phyloP scores from a whole-genome alignment of 768 basidiomycete species.

The Phlebiopsis gigantea region DNA sequence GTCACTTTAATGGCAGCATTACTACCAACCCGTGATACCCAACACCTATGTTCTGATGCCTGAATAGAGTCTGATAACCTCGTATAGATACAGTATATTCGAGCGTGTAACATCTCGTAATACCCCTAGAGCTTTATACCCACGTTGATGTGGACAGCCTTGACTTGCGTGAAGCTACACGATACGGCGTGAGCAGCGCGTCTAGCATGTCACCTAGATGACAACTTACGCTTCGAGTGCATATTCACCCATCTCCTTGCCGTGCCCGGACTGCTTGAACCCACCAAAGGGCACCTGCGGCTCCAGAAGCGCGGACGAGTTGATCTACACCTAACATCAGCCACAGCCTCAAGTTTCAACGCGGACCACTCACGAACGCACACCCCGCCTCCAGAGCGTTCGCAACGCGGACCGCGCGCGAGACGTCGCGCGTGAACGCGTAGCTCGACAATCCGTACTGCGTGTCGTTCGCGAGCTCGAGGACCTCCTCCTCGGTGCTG shows the following conservation, averaged over 20 bases:
- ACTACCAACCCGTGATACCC: no score
- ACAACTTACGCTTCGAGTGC: conserved; percentile 49
- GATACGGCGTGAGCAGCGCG: conserved; percentile 23
- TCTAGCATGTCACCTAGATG: no score
- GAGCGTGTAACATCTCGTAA: not conserved
- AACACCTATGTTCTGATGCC: no score
- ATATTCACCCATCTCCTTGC: conserved; percentile 59
- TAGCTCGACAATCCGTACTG: conserved; percentile 46
- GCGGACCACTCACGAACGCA: conserved; percentile 23
- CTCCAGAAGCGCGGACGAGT: not conserved
- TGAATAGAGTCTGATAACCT: not conserved
- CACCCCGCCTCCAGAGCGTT: conserved; percentile 40
- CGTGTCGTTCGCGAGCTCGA: conserved; percentile 40
- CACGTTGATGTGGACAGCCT: conserved; percentile 3
- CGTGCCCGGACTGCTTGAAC: conserved; percentile 65
- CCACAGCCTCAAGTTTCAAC: not conserved
- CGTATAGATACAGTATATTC: not conserved
- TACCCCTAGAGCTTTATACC: not conserved
- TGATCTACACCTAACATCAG: conserved; percentile 31
- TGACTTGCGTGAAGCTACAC: conserved; percentile 4
- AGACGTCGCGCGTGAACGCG: conserved; percentile 42
- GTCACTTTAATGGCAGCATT: not conserved
- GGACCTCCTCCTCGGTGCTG: conserved; percentile 40
- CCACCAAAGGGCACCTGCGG: conserved; percentile 55
- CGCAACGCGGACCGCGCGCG: conserved; percentile 35